Conservation (phyloP, 306 rosid genomes). For the Calophaca sinica region DNA sequence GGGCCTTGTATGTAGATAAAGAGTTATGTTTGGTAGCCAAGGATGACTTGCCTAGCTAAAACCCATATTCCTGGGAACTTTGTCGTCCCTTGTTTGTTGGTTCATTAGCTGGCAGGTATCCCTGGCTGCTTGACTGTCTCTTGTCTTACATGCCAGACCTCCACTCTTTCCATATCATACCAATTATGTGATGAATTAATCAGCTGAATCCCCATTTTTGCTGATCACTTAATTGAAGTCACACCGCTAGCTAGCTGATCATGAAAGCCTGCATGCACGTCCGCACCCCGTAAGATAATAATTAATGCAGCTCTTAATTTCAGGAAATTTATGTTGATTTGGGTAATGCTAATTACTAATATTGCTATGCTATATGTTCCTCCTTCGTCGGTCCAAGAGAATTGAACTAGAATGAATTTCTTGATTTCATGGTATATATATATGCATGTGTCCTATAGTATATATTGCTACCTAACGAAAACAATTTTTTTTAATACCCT, state of each 20-base stretch:
- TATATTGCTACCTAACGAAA: too few species aligned
- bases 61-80: constrained; percentile 6
- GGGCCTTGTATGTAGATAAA: constrained; percentile 67
- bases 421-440: not conserved
- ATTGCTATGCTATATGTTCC: too few species aligned
- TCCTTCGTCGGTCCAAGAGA: too few species aligned
- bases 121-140: constrained; percentile 66
- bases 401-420: not conserved
- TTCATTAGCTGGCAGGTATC: constrained; percentile 58
- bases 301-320: not conserved
- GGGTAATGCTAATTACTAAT: not conserved
- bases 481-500: too few species aligned
- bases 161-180: constrained; percentile 53
- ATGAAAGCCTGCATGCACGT: too few species aligned
- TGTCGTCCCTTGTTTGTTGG: constrained; percentile 24
- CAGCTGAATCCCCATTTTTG: too few species aligned
- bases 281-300: not conserved
- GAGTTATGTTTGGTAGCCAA: constrained; percentile 69
- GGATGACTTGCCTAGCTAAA: constrained; percentile 75
- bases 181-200: too few species aligned
- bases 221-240: too few species aligned
- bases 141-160: constrained; percentile 70
- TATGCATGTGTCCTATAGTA: too few species aligned
- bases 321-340: not conserved
- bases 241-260: too few species aligned